Percentiles rank a stretch among this genome's conserved stretches.
Conservation (phyloP, 2,329 filamentous ascomycete genomes). For the Chaetomium sp. region DNA sequence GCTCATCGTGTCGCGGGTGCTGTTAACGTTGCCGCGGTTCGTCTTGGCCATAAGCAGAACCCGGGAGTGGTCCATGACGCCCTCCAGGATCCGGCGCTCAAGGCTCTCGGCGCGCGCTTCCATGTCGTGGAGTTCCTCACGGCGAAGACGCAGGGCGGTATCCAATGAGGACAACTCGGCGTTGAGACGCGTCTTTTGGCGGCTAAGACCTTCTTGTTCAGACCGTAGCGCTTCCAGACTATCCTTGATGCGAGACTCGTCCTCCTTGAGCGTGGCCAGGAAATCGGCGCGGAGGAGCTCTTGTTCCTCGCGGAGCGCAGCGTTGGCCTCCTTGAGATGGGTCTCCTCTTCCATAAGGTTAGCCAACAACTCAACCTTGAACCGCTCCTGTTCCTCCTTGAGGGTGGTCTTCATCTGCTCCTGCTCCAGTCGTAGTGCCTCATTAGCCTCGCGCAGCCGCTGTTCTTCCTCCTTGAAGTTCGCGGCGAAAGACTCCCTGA, state of each 20-base stretch:
- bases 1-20: conserved; percentile 50
- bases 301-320: conserved; percentile 19
- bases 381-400: conserved; percentile 21
- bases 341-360: conserved; percentile 21
- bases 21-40: conserved; percentile 25
- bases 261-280: conserved; percentile 43
- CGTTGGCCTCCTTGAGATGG: conserved; percentile 20
- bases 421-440: conserved; percentile 11
- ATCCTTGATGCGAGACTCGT: conserved; percentile 48
- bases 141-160: conserved; percentile 79
- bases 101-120: conserved; percentile 80
- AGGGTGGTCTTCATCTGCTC: conserved; percentile 11
- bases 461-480: conserved; percentile 28
- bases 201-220: conserved; percentile 68
- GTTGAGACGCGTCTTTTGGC: conserved; percentile 71
- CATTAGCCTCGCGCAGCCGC: conserved; percentile 21
- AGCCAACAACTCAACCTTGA: conserved; percentile 20
- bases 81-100: conserved; percentile 88
- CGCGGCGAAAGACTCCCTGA: conserved; percentile 15
- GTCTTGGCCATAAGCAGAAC: conserved; percentile 74
- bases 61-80: conserved; percentile 92
- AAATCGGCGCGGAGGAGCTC: conserved; percentile 17
- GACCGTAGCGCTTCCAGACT: conserved; percentile 52
- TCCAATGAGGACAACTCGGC: conserved; percentile 88
- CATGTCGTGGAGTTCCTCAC: conserved; percentile 88